phyloP scores from a whole-genome alignment of 2,329 filamentous ascomycete genomes.

The Microdochium nivale region DNA sequence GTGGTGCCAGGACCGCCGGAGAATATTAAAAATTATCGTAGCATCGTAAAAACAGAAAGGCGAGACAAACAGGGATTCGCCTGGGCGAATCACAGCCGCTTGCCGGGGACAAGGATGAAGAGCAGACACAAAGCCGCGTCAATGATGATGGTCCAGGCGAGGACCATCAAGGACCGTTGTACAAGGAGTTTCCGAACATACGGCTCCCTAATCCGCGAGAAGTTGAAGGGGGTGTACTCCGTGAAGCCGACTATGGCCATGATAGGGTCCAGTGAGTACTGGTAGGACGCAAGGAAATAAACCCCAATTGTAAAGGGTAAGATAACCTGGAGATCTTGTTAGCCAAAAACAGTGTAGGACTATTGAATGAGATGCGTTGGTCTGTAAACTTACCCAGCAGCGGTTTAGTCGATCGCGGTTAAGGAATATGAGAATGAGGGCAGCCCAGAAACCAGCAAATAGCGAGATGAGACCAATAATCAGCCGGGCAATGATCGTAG shows the following conservation, averaged over 20 bases:
- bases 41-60: constrained; percentile 11
- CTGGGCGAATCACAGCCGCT: constrained; percentile 48
- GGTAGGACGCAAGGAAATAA: constrained; percentile 83
- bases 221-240: constrained; percentile 94
- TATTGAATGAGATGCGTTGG: background rate
- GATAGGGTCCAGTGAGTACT: constrained; percentile 90
- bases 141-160: constrained; percentile 65
- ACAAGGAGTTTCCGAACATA: constrained; percentile 81
- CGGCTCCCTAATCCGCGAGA: constrained; percentile 78
- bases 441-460: constrained; percentile 90
- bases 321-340: constrained; percentile 41
- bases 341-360: constrained; percentile 4
- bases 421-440: constrained; percentile 87
- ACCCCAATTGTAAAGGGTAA: constrained; percentile 87
- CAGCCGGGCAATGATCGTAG: constrained; percentile 77
- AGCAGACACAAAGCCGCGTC: constrained; percentile 78
- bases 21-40: constrained; percentile 11
- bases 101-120: constrained; percentile 93
- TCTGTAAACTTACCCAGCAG: constrained; percentile 65
- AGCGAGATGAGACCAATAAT: constrained; percentile 79
- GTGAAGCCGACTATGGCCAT: constrained; percentile 84
- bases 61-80: background rate
- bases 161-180: constrained; percentile 74
- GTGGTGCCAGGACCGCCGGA: background rate
- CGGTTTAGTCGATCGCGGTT: constrained; percentile 64